Percentiles rank a stretch among this genome's conserved stretches.
These are phyloP conservation scores for Xylaria sp. DNA, from an alignment of 2,329 filamentous ascomycete species.

Conservation along the genomic window DNA sequence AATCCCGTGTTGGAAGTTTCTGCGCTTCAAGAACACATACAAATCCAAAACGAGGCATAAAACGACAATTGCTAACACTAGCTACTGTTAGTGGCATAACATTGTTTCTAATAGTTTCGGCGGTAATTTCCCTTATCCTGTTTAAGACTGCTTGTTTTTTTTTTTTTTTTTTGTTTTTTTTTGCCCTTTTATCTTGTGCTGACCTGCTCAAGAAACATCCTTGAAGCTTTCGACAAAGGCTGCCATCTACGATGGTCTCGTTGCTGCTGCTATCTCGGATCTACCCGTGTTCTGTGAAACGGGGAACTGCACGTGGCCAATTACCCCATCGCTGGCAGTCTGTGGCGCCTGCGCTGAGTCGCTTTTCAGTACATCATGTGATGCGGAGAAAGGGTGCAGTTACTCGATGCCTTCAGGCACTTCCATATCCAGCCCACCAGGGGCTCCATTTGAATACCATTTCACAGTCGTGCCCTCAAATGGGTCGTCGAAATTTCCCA, in stretches of 20 bases:
- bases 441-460: constrained; percentile 32
- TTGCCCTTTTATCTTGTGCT: not conserved
- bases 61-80: not conserved
- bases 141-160: not conserved
- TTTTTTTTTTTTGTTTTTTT: no score
- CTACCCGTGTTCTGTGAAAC: constrained; percentile 40
- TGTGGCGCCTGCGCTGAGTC: constrained; percentile 43
- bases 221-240: constrained; percentile 45
- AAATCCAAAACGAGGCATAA: not conserved
- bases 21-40: not conserved
- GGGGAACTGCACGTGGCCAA: constrained; percentile 45
- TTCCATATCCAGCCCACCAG: constrained; percentile 33
- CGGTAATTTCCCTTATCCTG: not conserved
- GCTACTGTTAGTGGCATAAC: constrained; percentile 39
- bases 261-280: constrained; percentile 38
- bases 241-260: constrained; percentile 46
- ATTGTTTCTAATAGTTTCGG: constrained; percentile 35
- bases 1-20: not conserved
- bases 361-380: constrained; percentile 22
- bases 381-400: constrained; percentile 34
- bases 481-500: constrained; percentile 23
- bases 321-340: constrained; percentile 45
- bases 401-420: constrained; percentile 41
- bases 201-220: constrained; percentile 26
- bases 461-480: constrained; percentile 42